phyloP scores from a whole-genome alignment of 2,329 filamentous ascomycete genomes.

The Aspergillus viridinutans region DNA sequence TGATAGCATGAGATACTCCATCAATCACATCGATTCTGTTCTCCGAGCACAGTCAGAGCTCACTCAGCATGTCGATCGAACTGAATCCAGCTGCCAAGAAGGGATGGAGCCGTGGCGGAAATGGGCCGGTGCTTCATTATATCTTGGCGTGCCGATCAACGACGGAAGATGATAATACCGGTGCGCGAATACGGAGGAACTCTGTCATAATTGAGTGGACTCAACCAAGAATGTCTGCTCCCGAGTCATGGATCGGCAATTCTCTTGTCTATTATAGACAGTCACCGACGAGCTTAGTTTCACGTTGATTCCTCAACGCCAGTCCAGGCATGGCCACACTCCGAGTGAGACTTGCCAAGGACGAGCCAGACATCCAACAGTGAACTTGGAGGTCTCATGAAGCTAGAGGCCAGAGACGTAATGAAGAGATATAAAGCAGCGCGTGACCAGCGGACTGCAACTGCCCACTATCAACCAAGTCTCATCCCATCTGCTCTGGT shows the following conservation, averaged over 20 bases:
- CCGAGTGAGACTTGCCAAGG: no score
- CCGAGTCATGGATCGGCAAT: not conserved
- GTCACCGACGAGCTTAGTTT: not conserved
- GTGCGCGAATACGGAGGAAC: not conserved
- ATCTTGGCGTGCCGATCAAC: not conserved
- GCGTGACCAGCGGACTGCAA: no score
- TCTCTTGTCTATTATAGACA: not conserved
- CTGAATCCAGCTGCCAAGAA: not conserved
- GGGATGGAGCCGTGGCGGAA: not conserved
- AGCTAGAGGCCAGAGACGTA: no score
- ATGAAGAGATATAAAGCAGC: no score
- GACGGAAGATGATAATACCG: not conserved
- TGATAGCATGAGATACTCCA: not conserved
- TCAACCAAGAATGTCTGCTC: not conserved
- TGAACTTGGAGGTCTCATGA: no score
- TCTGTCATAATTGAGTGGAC: not conserved
- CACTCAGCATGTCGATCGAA: not conserved
- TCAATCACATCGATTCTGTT: not conserved
- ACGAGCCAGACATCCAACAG: no score
- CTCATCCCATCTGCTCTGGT: no score
- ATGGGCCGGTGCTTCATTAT: not conserved
- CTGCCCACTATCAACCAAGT: no score
- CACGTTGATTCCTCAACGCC: no score
- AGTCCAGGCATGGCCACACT: no score
- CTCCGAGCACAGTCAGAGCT: not conserved